Evolutionary conservation across 352 stramenopile genomes (phyloP).

Genomic region (Phytopythium vexans): DNA sequence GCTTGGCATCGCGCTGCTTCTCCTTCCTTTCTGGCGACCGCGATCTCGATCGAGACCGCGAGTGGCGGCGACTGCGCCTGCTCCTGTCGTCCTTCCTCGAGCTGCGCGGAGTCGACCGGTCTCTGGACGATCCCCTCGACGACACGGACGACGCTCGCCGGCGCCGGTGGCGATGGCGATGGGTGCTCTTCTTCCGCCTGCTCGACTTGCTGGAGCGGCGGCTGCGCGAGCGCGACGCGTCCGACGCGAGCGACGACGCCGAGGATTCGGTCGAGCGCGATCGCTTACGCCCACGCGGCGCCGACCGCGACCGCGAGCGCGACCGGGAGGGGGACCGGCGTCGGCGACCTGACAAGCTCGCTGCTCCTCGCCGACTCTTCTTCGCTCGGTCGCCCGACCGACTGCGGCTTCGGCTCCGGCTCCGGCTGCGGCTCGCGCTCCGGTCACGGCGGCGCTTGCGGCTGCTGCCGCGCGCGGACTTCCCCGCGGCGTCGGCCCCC

Average conservation of each 20-base stretch:
- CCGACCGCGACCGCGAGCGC: slow-evolving; percentile 8
- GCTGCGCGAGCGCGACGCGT: slow-evolving; percentile 29
- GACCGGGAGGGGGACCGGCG: slow-evolving; percentile 17
- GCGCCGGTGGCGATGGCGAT: slow-evolving; percentile 4
- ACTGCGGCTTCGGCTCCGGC: background rate
- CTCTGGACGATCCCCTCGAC: slow-evolving; percentile 20
- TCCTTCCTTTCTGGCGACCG: slow-evolving; percentile 4
- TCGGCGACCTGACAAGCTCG: slow-evolving; percentile 19
- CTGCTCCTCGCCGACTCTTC: slow-evolving; percentile 7
- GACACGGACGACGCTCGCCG: slow-evolving; percentile 1
- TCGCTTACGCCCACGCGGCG: slow-evolving; percentile 9
- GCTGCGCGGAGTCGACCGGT: slow-evolving; percentile 20
- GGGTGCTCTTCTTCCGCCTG: slow-evolving; percentile 20
- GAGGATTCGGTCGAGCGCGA: slow-evolving; percentile 15
- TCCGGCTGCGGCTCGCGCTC: slow-evolving; percentile 20
- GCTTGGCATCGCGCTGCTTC: slow-evolving; percentile 4
- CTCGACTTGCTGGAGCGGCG: slow-evolving; percentile 18
- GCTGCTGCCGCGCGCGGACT: slow-evolving; percentile 9
- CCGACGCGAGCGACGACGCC: slow-evolving; percentile 18
- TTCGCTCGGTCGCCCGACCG: no score
- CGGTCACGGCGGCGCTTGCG: slow-evolving; percentile 26
- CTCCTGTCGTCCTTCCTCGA: slow-evolving; percentile 22
- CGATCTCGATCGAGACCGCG: slow-evolving; percentile 4
- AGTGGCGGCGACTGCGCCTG: slow-evolving; percentile 17
- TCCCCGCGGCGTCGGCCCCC: slow-evolving; percentile 13